These are phyloP conservation scores for Candida manassasensis DNA, from an alignment of 805 yeast species.

Conservation along the genomic window DNA sequence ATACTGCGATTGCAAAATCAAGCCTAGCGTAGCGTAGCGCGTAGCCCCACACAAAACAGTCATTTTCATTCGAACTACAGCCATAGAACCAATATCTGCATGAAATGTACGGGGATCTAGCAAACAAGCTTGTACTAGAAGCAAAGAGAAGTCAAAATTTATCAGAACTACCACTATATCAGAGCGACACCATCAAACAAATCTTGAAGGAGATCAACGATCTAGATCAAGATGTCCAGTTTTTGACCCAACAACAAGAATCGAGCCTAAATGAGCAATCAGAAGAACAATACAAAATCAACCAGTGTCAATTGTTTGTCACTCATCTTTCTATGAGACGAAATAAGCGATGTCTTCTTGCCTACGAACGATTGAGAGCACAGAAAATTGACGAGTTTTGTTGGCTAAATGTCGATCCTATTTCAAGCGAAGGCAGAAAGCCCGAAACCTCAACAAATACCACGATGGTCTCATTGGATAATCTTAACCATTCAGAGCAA, in stretches of 20 bases:
- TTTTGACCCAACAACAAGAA: conserved; percentile 30
- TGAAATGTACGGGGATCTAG: conserved; percentile 94
- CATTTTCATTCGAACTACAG: too few species aligned
- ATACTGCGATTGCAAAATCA: too few species aligned
- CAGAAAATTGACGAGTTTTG: conserved; percentile 59
- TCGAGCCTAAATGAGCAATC: conserved; percentile 14
- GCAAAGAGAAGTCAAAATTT: conserved; percentile 74
- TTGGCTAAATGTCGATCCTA: conserved; percentile 67
- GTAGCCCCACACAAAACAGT: too few species aligned
- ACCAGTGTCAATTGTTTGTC: conserved; percentile 63
- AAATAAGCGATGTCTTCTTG: conserved; percentile 84
- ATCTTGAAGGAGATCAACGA: conserved; percentile 69
- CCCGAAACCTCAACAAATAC: conserved; percentile 15
- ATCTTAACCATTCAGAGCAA: conserved; percentile 72
- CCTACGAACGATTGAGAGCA: conserved; percentile 73
- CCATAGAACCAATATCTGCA: too few species aligned
- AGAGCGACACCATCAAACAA: conserved; percentile 63
- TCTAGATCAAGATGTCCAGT: conserved; percentile 53
- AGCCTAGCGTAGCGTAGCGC: too few species aligned
- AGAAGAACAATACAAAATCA: conserved; percentile 40
- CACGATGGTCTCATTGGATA: conserved; percentile 33
- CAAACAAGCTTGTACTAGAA: conserved; percentile 76
- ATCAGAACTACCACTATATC: conserved; percentile 63
- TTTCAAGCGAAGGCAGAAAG: conserved; percentile 3
- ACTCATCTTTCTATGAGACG: conserved; percentile 75